These are phyloP conservation scores for Dissophora globulifera DNA, from an alignment of 192 early-diverging fungal genomes.

Conservation along the genomic window DNA sequence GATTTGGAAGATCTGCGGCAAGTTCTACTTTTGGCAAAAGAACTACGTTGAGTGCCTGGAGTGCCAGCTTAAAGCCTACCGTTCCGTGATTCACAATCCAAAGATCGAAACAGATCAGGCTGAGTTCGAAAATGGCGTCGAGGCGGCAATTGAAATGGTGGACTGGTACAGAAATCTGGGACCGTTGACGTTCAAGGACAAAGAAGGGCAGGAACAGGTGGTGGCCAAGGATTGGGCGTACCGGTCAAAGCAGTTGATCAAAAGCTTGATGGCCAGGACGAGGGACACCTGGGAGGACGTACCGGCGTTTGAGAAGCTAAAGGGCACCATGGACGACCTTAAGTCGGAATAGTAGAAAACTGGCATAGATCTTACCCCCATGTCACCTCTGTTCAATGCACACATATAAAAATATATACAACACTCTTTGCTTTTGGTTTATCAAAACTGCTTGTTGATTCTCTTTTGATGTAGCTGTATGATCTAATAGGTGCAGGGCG, in stretches of 20 bases:
- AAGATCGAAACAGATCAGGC: slow-evolving; percentile 72
- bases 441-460: background rate
- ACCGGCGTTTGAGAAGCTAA: slow-evolving; percentile 66
- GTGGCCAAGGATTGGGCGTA: slow-evolving; percentile 93
- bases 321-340: slow-evolving; percentile 71
- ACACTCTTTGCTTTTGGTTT: background rate
- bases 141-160: slow-evolving; percentile 77
- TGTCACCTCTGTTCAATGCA: background rate
- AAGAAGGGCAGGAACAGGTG: slow-evolving; percentile 46
- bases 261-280: slow-evolving; percentile 84
- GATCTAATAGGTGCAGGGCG: background rate
- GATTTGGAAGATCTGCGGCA: slow-evolving; percentile 80
- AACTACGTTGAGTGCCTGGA: slow-evolving; percentile 78
- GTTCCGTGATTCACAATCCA: slow-evolving; percentile 81
- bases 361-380: background rate
- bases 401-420: background rate
- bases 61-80: slow-evolving; percentile 84
- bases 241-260: slow-evolving; percentile 84
- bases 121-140: slow-evolving; percentile 78
- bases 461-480: background rate
- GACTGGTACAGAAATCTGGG: slow-evolving; percentile 85
- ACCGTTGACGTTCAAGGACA: slow-evolving; percentile 59
- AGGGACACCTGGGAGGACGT: slow-evolving; percentile 79
- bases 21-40: slow-evolving; percentile 80
- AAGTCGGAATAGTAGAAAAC: slow-evolving; percentile 53